These are phyloP conservation scores for Brassica cretica DNA, from an alignment of 345 rosid genomes.

Conservation along the genomic window DNA sequence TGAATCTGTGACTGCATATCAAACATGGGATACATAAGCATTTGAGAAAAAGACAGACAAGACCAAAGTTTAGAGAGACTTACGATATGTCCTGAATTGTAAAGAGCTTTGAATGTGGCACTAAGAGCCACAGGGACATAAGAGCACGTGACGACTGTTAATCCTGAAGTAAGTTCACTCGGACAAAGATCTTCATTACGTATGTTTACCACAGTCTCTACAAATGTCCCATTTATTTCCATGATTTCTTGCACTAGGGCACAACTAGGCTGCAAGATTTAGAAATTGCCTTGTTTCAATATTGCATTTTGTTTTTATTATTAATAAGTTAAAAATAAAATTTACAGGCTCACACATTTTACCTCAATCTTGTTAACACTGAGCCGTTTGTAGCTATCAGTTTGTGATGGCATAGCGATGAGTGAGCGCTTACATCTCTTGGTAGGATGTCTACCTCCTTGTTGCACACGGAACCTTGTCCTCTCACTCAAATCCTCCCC, in stretches of 20 bases:
- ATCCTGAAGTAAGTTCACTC: slow-evolving; percentile 46
- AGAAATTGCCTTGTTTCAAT: not conserved
- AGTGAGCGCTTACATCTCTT: slow-evolving; percentile 70
- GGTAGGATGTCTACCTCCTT: slow-evolving; percentile 53
- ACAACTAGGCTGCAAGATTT: slow-evolving; percentile 50
- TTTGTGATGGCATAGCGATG: slow-evolving; percentile 61
- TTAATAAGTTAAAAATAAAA: not conserved
- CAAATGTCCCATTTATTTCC: slow-evolving; percentile 60
- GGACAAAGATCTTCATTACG: slow-evolving; percentile 55
- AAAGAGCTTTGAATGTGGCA: slow-evolving; percentile 54
- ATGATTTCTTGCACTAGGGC: slow-evolving; percentile 67
- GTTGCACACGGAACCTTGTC: slow-evolving; percentile 65
- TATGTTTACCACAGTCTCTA: slow-evolving; percentile 67
- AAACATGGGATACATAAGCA: not conserved
- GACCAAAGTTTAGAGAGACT: slow-evolving; percentile 17
- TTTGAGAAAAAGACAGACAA: not conserved
- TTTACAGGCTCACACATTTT: slow-evolving; percentile 14
- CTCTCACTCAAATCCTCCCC: slow-evolving; percentile 79
- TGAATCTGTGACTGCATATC: slow-evolving; percentile 65
- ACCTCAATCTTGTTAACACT: slow-evolving; percentile 66
- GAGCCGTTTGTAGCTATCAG: slow-evolving; percentile 54
- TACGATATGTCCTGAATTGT: slow-evolving; percentile 58
- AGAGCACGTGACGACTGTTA: slow-evolving; percentile 56
- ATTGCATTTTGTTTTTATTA: not conserved
- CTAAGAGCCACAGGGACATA: slow-evolving; percentile 66